These are phyloP conservation scores for Neurospora sp. DNA, from an alignment of 495 filamentous ascomycete species.

Conservation along the genomic window DNA sequence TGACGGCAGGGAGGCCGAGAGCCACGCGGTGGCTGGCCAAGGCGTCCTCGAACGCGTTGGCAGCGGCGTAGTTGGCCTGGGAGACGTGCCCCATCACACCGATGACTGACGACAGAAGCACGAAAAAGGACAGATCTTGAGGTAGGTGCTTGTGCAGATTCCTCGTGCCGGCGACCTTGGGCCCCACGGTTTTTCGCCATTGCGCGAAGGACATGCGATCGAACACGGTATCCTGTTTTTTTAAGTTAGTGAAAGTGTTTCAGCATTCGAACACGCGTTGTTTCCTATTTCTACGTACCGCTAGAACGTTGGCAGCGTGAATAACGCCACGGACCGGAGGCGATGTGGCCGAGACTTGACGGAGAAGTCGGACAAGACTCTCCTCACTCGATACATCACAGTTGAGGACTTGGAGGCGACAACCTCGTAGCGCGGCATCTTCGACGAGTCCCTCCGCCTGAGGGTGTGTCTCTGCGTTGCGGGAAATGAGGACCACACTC, in stretches of 20 bases:
- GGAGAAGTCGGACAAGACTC: background rate
- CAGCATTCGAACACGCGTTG: too few species aligned
- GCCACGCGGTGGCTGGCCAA: slow-evolving; percentile 15
- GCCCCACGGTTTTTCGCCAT: slow-evolving; percentile 6
- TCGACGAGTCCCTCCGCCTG: background rate
- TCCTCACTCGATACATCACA: background rate
- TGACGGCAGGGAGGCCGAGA: slow-evolving; percentile 1
- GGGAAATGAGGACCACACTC: too few species aligned
- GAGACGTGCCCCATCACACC: slow-evolving; percentile 35
- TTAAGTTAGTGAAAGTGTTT: too few species aligned
- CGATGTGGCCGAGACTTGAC: background rate
- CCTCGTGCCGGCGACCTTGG: slow-evolving; percentile 33
- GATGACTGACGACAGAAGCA: slow-evolving; percentile 40
- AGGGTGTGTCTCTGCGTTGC: background rate
- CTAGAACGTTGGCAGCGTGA: slow-evolving; percentile 2
- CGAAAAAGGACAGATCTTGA: slow-evolving; percentile 43
- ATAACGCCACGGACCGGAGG: slow-evolving; percentile 3
- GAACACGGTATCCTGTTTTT: background rate
- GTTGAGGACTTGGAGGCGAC: background rate
- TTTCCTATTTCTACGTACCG: background rate
- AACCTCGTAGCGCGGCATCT: background rate
- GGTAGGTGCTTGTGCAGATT: slow-evolving; percentile 36
- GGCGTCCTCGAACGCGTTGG: slow-evolving; percentile 41
- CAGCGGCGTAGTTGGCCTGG: slow-evolving; percentile 45
- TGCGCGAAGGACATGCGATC: background rate